Evolutionary conservation across 2,329 filamentous ascomycete species (phyloP).

Genomic region (Diaporthe batatas): DNA sequence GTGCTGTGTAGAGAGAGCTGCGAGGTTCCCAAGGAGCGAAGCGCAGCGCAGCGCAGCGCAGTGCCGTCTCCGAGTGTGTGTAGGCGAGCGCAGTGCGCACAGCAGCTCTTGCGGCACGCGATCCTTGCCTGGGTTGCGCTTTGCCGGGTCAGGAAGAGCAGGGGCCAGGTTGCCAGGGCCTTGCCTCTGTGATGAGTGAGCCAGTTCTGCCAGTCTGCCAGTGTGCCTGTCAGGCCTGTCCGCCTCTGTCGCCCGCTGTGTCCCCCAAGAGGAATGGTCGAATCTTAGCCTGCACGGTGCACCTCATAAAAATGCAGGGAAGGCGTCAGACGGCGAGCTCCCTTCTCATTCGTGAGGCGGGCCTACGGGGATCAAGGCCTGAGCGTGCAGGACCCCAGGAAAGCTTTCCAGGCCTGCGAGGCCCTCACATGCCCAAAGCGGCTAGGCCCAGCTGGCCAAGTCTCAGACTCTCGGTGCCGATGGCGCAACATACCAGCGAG

Average conservation of each 20-base stretch:
- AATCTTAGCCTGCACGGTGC: slow-evolving; percentile 14
- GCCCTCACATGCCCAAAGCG: neutral
- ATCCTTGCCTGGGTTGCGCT: slow-evolving; percentile 16
- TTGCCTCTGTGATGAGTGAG: neutral
- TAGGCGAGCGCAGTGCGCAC: slow-evolving; percentile 17
- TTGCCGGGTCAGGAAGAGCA: slow-evolving; percentile 27
- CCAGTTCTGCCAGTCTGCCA: too few species aligned
- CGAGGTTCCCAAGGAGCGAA: slow-evolving; percentile 35
- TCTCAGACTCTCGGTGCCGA: slow-evolving; percentile 31
- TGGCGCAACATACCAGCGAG: slow-evolving; percentile 22
- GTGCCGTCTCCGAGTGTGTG: slow-evolving; percentile 16
- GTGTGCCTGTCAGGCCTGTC: neutral
- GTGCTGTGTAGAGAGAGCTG: slow-evolving; percentile 25
- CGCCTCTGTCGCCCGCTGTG: slow-evolving; percentile 13
- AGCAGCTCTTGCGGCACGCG: slow-evolving; percentile 22
- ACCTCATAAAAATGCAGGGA: slow-evolving; percentile 37
- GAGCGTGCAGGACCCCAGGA: slow-evolving; percentile 27
- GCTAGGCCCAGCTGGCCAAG: slow-evolving; percentile 20
- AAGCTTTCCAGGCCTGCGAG: slow-evolving; percentile 11
- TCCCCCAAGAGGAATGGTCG: slow-evolving; percentile 25
- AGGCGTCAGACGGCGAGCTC: slow-evolving; percentile 16
- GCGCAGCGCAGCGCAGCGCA: slow-evolving; percentile 15
- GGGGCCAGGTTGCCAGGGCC: slow-evolving; percentile 3
- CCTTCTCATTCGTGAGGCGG: slow-evolving; percentile 26
- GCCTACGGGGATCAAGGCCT: slow-evolving; percentile 34